phyloP scores from a whole-genome alignment of 2,329 filamentous ascomycete genomes.

The Capronia epimyces region DNA sequence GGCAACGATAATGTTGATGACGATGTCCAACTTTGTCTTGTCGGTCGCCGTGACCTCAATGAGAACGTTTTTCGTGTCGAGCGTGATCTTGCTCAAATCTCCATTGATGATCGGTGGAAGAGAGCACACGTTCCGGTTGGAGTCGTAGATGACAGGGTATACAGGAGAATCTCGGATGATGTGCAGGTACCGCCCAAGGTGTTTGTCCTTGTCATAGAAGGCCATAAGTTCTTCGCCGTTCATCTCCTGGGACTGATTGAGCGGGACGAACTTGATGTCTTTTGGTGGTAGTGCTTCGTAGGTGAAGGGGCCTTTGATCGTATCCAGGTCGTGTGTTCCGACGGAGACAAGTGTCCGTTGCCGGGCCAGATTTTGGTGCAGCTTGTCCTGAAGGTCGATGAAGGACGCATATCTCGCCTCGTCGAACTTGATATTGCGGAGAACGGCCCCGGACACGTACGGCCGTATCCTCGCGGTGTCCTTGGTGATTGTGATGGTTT shows the following conservation, averaged over 20 bases:
- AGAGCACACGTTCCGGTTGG: constrained; percentile 80
- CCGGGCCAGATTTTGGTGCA: constrained; percentile 91
- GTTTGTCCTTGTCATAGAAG: constrained; percentile 90
- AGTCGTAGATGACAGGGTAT: constrained; percentile 93
- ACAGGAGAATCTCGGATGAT: constrained; percentile 92
- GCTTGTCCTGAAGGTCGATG: constrained; percentile 95
- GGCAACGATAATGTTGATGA: constrained; percentile 88
- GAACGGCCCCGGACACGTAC: constrained; percentile 80
- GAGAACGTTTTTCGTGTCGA: constrained; percentile 87
- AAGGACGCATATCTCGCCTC: constrained; percentile 91
- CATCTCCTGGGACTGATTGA: constrained; percentile 90
- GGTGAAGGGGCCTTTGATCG: constrained; percentile 86
- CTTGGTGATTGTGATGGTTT: constrained; percentile 74
- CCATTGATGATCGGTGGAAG: constrained; percentile 97
- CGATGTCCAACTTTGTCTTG: constrained; percentile 91
- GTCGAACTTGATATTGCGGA: constrained; percentile 87
- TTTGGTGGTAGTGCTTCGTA: constrained; percentile 91
- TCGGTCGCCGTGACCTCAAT: constrained; percentile 97
- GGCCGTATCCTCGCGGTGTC: constrained; percentile 74
- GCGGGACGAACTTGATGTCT: constrained; percentile 80
- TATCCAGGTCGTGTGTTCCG: constrained; percentile 94
- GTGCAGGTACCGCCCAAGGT: constrained; percentile 82
- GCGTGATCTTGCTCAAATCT: constrained; percentile 90
- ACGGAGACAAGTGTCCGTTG: constrained; percentile 94
- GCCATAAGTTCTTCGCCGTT: constrained; percentile 82